Evolutionary conservation across 208 protist genomes (phyloP).

Genomic region (Wallacemonas sp.): DNA sequence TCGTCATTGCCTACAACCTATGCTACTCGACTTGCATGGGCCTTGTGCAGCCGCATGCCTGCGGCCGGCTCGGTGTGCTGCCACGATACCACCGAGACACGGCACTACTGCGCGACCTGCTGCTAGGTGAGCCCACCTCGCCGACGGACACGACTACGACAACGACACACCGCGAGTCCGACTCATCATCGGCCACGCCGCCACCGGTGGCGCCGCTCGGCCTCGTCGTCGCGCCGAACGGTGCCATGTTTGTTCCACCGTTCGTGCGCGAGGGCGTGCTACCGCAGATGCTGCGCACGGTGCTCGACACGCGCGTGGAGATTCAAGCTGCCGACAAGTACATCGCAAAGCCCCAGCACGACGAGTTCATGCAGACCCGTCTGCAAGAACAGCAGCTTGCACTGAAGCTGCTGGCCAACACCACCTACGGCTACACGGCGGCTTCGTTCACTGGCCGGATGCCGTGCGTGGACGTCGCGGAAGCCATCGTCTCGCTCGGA

Average conservation of each 20-base stretch:
- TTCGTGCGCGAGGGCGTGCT: conserved; percentile 62
- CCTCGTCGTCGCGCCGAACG: conserved; percentile 73
- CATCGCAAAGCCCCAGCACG: conserved; percentile 44
- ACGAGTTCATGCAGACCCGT: conserved; percentile 44
- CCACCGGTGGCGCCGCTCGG: neutral
- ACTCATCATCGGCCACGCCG: too few relatives aligned
- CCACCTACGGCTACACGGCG: conserved; percentile 99
- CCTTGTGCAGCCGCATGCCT: conserved; percentile 38
- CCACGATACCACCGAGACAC: conserved; percentile 39
- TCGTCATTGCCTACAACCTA: conserved; percentile 99
- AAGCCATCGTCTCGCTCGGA: conserved; percentile 97
- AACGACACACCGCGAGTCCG: too few relatives aligned
- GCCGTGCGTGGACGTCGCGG: conserved; percentile 96
- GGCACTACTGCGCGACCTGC: conserved; percentile 59
- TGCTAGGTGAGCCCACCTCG: conserved; percentile 66
- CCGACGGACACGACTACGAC: too few relatives aligned
- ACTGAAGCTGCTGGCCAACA: conserved; percentile 99
- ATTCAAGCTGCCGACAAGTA: conserved; percentile 71
- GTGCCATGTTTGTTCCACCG: conserved; percentile 67
- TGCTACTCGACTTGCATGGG: conserved; percentile 96
- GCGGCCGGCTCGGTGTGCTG: conserved; percentile 66
- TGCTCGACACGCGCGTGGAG: conserved; percentile 85
- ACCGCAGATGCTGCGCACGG: conserved; percentile 65
- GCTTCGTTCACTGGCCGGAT: conserved; percentile 97
- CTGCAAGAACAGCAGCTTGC: conserved; percentile 98